phyloP scores from a whole-genome alignment of 768 basidiomycete genomes.

The Exsudoporus frostii region DNA sequence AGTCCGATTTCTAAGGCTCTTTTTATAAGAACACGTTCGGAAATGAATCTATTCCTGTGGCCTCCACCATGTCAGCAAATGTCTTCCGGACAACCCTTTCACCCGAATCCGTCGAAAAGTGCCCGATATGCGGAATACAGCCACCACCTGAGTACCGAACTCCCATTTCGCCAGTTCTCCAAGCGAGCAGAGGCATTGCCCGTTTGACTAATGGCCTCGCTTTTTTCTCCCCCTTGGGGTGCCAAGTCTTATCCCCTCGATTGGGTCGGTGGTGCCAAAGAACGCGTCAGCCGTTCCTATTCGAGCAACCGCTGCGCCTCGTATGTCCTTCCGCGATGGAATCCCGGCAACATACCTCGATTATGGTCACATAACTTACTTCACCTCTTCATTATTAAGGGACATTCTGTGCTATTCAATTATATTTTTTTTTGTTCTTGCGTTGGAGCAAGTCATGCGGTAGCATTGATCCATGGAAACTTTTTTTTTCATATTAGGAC shows the following conservation, averaged over 20 bases:
- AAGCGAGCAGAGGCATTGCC: conserved; percentile 29
- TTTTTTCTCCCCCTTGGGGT: conserved; percentile 18
- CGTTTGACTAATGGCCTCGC: conserved; percentile 30
- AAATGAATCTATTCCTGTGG: conserved; percentile 37
- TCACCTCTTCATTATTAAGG: conserved; percentile 31
- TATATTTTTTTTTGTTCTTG: conserved; percentile 23
- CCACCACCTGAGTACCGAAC: conserved; percentile 19
- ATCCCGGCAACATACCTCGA: conserved; percentile 26
- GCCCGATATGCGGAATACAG: conserved; percentile 27
- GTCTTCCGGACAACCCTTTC: conserved; percentile 28
- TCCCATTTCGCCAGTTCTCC: conserved; percentile 16
- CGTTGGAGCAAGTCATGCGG: conserved; percentile 22
- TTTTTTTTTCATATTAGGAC: conserved; percentile 27
- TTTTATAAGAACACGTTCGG: conserved; percentile 32
- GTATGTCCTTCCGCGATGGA: conserved; percentile 28
- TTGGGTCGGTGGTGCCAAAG: conserved; percentile 11
- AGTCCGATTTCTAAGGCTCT: conserved; percentile 3
- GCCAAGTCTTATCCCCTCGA: conserved; percentile 21
- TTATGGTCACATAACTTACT: conserved; percentile 24
- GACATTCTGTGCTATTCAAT: conserved; percentile 22
- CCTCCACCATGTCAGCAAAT: conserved; percentile 20
- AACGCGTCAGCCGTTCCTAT: conserved; percentile 14
- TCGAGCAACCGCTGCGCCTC: conserved; percentile 23
- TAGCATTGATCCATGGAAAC: conserved; percentile 25
- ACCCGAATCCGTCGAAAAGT: conserved; percentile 32